Conservation (phyloP, 169 alveolate genomes). For the Cryptosporidium muris region DNA sequence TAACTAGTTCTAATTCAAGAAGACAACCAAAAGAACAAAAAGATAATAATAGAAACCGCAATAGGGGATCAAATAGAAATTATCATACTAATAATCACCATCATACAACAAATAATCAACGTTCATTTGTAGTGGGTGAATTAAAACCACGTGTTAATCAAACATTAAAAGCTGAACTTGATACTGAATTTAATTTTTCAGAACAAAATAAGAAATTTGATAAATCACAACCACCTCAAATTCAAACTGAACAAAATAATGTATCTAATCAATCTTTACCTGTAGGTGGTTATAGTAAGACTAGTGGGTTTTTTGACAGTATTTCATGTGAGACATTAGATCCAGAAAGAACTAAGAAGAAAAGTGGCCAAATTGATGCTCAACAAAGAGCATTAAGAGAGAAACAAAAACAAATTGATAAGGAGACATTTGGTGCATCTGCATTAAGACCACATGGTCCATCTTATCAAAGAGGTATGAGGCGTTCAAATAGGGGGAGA, state of each 20-base stretch:
- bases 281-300: conserved; percentile 60
- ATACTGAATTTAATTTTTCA: conserved; percentile 66
- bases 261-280: conserved; percentile 3
- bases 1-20: background rate
- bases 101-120: background rate
- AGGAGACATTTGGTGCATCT: conserved; percentile 61
- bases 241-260: background rate
- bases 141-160: conserved; percentile 61
- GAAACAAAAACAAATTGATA: conserved; percentile 48
- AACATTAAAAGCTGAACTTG: conserved; percentile 70
- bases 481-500: conserved; percentile 10
- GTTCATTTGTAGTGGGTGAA: conserved; percentile 65
- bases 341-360: conserved; percentile 43
- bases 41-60: background rate
- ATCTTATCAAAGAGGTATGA: conserved; percentile 27
- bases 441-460: conserved; percentile 20
- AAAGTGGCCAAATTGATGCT: conserved; percentile 31
- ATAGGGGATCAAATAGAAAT: conserved; percentile 8
- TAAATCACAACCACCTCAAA: background rate
- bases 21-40: background rate
- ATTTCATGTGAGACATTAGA: conserved; percentile 66
- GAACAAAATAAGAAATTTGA: conserved; percentile 68
- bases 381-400: conserved; percentile 52
- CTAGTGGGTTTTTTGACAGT: conserved; percentile 64
- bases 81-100: conserved; percentile 9